These are phyloP conservation scores for Magnaporthiopsis rhizophila DNA, from an alignment of 2,329 filamentous ascomycete genomes.

Conservation along the genomic window DNA sequence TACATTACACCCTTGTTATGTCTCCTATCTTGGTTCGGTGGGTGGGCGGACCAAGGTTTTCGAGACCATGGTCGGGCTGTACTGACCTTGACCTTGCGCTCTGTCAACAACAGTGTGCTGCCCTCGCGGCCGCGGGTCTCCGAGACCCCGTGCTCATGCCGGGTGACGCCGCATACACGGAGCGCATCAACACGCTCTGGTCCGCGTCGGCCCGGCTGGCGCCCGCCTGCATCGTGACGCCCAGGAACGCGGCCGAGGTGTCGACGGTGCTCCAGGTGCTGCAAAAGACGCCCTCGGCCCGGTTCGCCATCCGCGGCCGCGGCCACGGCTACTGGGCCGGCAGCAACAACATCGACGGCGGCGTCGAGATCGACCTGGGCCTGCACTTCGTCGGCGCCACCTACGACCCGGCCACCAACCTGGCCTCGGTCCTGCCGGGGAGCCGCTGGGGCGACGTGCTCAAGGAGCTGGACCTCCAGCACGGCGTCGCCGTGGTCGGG, in stretches of 20 bases:
- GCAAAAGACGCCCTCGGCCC: constrained; percentile 16
- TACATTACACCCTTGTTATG: too few species aligned
- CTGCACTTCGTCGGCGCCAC: constrained; percentile 21
- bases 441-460: constrained; percentile 30
- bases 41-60: too few species aligned
- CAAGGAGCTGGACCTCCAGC: constrained; percentile 22
- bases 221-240: constrained; percentile 11
- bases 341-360: constrained; percentile 27
- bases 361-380: constrained; percentile 29
- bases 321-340: constrained; percentile 26
- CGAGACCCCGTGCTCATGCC: constrained; percentile 3
- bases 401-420: constrained; percentile 20
- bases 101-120: neutral
- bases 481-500: constrained; percentile 24
- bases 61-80: too few species aligned
- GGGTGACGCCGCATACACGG: constrained; percentile 2
- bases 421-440: constrained; percentile 26
- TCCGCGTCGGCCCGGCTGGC: constrained; percentile 4
- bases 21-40: too few species aligned
- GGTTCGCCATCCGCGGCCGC: constrained; percentile 31
- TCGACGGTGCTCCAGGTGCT: constrained; percentile 26
- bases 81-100: too few species aligned
- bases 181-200: constrained; percentile 14
- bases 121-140: constrained; percentile 6
- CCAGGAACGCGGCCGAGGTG: constrained; percentile 24